phyloP scores from a whole-genome alignment of 805 yeast genomes.

The Metschnikowia continentalis region DNA sequence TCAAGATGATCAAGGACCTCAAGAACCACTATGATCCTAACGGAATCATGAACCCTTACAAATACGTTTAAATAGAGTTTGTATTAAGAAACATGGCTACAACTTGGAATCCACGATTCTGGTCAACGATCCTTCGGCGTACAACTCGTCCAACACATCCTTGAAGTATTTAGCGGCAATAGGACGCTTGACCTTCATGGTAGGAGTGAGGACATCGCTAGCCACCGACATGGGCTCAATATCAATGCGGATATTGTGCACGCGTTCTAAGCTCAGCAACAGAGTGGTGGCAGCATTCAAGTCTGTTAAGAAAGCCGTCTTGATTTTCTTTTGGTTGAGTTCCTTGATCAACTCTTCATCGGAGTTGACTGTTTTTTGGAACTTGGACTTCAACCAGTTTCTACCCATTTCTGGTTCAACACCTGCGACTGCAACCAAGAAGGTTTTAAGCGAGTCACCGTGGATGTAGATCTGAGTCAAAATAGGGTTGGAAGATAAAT shows the following conservation, averaged over 20 bases:
- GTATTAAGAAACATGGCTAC: conserved; percentile 4
- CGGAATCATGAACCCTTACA: conserved; percentile 90
- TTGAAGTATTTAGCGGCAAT: conserved; percentile 25
- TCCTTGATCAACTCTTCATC: conserved; percentile 22
- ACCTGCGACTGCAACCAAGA: conserved; percentile 59
- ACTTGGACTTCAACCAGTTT: conserved; percentile 12
- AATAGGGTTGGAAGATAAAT: conserved; percentile 41
- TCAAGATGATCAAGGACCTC: conserved; percentile 69
- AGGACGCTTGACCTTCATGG: conserved; percentile 48
- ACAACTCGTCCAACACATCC: conserved; percentile 8
- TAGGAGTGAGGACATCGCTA: conserved; percentile 64
- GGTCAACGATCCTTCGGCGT: conserved; percentile 33
- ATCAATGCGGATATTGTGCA: conserved; percentile 50
- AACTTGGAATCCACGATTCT: conserved; percentile 18
- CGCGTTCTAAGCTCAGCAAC: conserved; percentile 60
- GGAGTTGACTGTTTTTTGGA: not conserved
- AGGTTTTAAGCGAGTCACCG: conserved; percentile 58
- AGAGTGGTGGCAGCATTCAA: conserved; percentile 35
- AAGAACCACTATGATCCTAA: conserved; percentile 88
- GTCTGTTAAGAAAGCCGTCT: conserved; percentile 29
- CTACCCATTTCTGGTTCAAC: conserved; percentile 42
- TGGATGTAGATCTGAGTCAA: conserved; percentile 55
- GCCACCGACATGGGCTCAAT: conserved; percentile 61
- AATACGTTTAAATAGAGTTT: conserved; percentile 53
- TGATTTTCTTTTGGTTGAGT: conserved; percentile 26